Evolutionary conservation across 1,284 basidiomycete genomes (phyloP), one percentile per base, ranked within the genome.

Genomic region (Cyathus pygmaeus): DNA sequence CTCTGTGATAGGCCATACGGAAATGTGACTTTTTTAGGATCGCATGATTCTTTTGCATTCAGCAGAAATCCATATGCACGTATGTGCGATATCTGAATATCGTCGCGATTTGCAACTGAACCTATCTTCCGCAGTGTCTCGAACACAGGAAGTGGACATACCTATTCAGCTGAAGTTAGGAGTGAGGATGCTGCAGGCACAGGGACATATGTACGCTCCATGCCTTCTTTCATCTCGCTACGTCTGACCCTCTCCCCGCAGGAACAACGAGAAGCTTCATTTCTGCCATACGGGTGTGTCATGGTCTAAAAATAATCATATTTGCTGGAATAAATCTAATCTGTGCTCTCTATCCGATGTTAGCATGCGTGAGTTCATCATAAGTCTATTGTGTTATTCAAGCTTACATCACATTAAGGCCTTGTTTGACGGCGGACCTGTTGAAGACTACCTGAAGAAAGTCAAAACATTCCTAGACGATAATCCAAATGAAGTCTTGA

Each of bases 401-500:
- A 9, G 15, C 15, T 26, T 31, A 51, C 41, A 15, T 31, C 1
- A 21, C n/a, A 24, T 15, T 53, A n/a, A 64, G 66, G 9, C 72
- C 23, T 77, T 88, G 9, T 88, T 88, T 59, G 88, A 93, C 66
- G 89, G 87, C 21, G 91, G 92, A 29, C 76, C 80, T 0, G 86
- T 94, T 13, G 74, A 82, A 9, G 76, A 78, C 62, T 93, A 91
- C 73, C 82, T 94, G n/a, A 70, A 75, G 15, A 81, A 74, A 17
- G 89, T 93, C 69, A 86, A 86, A 65, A 76, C 81, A 3, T 95
- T 87, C 83, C 77, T 93, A 42, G 83, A 87, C 60, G 75, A 81
- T 3, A 92, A 94, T 75, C 89, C 91, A 0, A 89, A 88, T 68
- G 92, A 94, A 75, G 89, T 93, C 61, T 68, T 93, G 60, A 90